Evolutionary conservation across 1,284 basidiomycete species (phyloP), one percentile per base, ranked within the genome.

Genomic region (Austroboletus niveus): DNA sequence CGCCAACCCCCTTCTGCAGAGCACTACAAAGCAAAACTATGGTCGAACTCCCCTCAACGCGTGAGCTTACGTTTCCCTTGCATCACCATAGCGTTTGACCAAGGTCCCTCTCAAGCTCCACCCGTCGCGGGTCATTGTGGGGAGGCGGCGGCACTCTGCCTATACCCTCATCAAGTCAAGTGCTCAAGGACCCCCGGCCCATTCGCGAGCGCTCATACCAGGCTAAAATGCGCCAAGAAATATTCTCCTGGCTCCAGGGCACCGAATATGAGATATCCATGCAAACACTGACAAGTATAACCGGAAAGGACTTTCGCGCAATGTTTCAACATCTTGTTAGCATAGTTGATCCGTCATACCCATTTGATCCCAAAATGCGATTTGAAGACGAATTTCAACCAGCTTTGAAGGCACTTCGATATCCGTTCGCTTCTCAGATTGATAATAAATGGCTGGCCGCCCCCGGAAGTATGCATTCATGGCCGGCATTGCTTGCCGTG

Each of bases 391-490:
- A 94, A 57, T 87, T 91, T 61, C 75, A 89, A 12, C 78, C 79
- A 8, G 76, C 89, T 14, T 66, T 96, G 50, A 87, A 82, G 62
- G 82, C 85, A 8, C 69, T 92, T 47, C 77, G 78, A 55, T 96
- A 95, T 68, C 91, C 92, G 0, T 88, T 82, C 52, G 76, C 83
- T 8, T 78, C 85, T 46, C 76, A 81, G 48, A 77, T 94, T 8
- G 87, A 92, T 58, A 82, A 84, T 47, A 93, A 89, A 54, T 90
- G 87, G 77, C 70, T 96, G n/a, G 84, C 84, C 4, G 86, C 92
- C 2, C 89, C 92, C 0, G 92, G 89, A 0, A 87, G 85, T 53
- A 85, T 87, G 73, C 87, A 90, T 67, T 84, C 87, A 15, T 95
- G 92, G 94, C 89, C 90, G 0, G 73, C 80, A 14, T 67, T 94